Base-by-base conservation (phyloP, 1,284 basidiomycete genomes). In the Exobasidium cylindrosporum region DNA sequence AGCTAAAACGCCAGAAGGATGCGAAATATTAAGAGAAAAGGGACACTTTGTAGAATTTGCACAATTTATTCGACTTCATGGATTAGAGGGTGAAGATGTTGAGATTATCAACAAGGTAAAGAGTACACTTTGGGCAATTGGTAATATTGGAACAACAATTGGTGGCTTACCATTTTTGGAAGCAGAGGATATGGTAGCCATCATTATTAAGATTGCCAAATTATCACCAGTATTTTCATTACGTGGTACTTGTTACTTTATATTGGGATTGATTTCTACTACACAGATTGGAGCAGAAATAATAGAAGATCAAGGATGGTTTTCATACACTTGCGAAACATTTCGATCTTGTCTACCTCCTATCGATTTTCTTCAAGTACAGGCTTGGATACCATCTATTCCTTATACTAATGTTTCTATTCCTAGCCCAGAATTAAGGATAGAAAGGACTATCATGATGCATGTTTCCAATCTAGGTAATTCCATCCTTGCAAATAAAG, bases 51-150 rank as follows among this genome's bases (percentile, higher is more conserved):
- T 84, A 5, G 91, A 95, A 63, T 97, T 97, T 78, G 88, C 91
- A 0, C 88, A 92, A 65, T 90, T 94, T 69, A 91, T 98, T 61
- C 86, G 91, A 17, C 85, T 88, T 68, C 91, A 98, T 80, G 90
- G 88, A 17, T 83, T 89, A 63, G 94, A 97, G 80, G 86, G 85
- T 53, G 86, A 88, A 60, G 93, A 98, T 77, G 81, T 85, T 23
- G 89, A 90, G 50, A 83, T 96, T 30, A 88, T 97, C 62, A 83
- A 88, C 73, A 92, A 91, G 80, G 81, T 98, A 60, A 98, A 98
- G 82, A 96, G 92, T 76, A 90, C 93, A 10, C 83, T 98, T 0
- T 99, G 96, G 96, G 91, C 92, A 0, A 88, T 98, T 92, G 96
- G 95, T 1, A 95, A 95, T 77, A 89, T 98, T 57, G 96, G 93